These are phyloP conservation scores for Primulina huaijiensis DNA, from an alignment of 257 asterid genomes.

Conservation along the genomic window DNA sequence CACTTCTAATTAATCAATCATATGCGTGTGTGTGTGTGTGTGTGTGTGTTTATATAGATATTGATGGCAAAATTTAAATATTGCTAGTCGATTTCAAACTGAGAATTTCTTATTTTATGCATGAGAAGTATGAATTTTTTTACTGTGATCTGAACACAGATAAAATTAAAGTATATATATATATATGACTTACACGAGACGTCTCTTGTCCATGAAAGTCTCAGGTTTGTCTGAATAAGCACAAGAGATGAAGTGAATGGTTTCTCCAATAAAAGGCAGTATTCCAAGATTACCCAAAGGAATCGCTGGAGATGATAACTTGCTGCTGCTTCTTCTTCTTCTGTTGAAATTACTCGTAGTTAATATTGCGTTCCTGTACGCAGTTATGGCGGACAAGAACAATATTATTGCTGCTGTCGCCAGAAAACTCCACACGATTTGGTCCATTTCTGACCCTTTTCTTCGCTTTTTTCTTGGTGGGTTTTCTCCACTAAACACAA, in stretches of 20 bases:
- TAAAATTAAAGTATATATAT: no score
- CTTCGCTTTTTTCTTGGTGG: constrained; percentile 4
- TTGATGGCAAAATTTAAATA: no score
- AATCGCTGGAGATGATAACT: constrained; percentile 27
- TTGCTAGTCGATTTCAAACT: no score
- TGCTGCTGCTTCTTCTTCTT: constrained; percentile 15
- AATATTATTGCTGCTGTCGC: constrained; percentile 27
- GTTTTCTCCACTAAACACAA: constrained; percentile 4
- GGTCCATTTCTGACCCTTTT: constrained; percentile 19
- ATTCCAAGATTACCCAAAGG: constrained; percentile 77
- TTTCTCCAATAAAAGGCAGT: constrained; percentile 83
- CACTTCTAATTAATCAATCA: not conserved
- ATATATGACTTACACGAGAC: constrained; percentile 49
- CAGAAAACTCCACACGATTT: constrained; percentile 30
- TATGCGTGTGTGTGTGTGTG: not conserved
- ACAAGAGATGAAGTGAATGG: constrained; percentile 71
- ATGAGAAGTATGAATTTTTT: no score
- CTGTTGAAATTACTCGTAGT: not conserved
- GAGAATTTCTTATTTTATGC: no score
- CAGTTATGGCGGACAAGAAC: constrained; percentile 6
- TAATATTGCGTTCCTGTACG: no score
- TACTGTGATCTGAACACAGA: no score
- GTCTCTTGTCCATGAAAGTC: constrained; percentile 63
- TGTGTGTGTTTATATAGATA: no score
- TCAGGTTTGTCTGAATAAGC: constrained; percentile 80